Base-by-base conservation (phyloP, 2,329 filamentous ascomycete genomes). In the Sarocladiaceae sp. region DNA sequence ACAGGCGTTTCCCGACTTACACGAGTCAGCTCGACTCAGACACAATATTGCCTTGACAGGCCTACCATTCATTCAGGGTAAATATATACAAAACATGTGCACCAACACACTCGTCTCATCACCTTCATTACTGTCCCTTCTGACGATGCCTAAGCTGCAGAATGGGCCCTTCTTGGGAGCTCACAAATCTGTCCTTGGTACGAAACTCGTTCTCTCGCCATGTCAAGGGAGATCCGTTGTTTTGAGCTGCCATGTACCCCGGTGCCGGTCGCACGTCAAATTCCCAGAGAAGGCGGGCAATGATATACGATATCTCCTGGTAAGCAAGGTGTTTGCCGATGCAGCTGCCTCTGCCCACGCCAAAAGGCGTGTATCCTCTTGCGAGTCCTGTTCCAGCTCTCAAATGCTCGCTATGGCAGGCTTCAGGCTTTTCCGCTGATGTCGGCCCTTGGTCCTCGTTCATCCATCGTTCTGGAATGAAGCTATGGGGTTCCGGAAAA, bases 321-420 rank as follows among this genome's bases (percentile, higher is more conserved):
- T 56, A 56, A 5, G 54, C 50, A 22, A 56, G 17, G 20, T 53
- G 36, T 35, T 56, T 56, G 5, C 54, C 54, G 28, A 56, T 53
- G 35, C 54, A 56, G 29, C 53, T 50, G 8, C 49, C 29, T 6
- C 54, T 53, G 7, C 54, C 54, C 11, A 37, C 50, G 28, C 53
- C 53, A 51, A 52, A 54, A 12, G 54, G 54, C 1, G 54, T 56
- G 26, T 54, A 56, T 8, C 50, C 53, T 29, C 51, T 22, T 1
- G 42, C 12, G 4, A 39, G 54, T 29, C 54, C 53, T 18, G 42
- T 50, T 7, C 40, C 40, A 23, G 40, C 18, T 22, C 40, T 51
- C n/a, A 51, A 35, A 33, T 33, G 44, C 11, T 31, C 44, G 29
- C 23, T 31, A 18, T 18, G 25, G 23, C 29, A 17, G 13, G 7